Conservation (phyloP, 306 rosid species). For the Citrullus mucosospermus region DNA sequence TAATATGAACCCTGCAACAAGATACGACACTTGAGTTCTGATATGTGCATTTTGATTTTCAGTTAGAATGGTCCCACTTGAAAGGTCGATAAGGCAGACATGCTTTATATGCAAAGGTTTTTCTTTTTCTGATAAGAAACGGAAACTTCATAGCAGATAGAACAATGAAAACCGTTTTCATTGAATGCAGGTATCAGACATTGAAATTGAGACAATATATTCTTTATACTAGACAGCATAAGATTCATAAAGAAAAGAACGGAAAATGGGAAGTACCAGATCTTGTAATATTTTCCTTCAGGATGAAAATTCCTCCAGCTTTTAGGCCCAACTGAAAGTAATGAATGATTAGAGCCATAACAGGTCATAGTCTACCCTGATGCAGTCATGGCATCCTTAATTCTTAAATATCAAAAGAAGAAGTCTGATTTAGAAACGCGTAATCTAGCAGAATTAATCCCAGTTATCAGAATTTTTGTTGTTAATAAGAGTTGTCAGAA, state of each 20-base stretch:
- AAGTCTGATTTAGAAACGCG: neutral
- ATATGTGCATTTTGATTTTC: neutral
- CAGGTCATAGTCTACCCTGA: neutral
- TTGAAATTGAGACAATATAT: neutral
- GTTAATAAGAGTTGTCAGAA: neutral
- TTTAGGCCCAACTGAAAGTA: conserved; percentile 67
- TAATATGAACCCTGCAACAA: conserved; percentile 56
- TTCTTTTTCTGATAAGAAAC: neutral
- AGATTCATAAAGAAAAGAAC: neutral
- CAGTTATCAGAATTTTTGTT: neutral
- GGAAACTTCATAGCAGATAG: neutral
- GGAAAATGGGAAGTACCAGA: conserved; percentile 35
- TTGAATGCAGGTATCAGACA: neutral
- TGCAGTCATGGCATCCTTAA: neutral
- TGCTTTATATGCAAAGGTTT: neutral
- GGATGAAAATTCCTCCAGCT: conserved; percentile 68
- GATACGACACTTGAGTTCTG: neutral
- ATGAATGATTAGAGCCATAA: neutral
- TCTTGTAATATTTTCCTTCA: conserved; percentile 91
- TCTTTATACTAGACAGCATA: neutral
- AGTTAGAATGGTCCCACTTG: neutral
- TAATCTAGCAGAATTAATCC: neutral
- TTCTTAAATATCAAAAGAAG: neutral
- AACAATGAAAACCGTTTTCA: neutral
- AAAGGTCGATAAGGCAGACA: neutral